phyloP scores from a whole-genome alignment of 257 asterid genomes.

The Paraleonurus japonicus region DNA sequence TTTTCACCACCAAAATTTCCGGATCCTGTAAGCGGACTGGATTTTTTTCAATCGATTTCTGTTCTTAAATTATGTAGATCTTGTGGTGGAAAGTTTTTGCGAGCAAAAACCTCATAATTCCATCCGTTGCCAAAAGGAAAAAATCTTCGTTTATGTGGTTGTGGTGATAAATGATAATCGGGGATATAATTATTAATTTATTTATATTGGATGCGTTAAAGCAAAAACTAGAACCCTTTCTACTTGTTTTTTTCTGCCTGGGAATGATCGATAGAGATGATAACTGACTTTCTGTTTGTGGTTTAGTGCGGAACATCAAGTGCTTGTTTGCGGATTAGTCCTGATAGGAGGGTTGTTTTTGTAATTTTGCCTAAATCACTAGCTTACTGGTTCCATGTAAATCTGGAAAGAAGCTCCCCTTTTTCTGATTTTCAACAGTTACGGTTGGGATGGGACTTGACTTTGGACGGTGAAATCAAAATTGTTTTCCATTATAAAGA shows the following conservation, averaged over 20 bases:
- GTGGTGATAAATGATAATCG: background rate
- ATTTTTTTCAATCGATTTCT: background rate
- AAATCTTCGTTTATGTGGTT: background rate
- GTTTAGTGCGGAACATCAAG: background rate
- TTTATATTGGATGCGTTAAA: constrained; percentile 1
- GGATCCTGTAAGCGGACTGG: constrained; percentile 18
- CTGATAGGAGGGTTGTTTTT: constrained; percentile 11
- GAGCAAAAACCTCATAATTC: background rate
- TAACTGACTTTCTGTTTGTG: background rate
- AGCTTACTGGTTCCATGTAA: background rate
- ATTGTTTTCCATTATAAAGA: background rate
- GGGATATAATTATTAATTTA: background rate
- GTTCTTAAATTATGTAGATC: background rate
- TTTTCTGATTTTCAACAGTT: constrained; percentile 23
- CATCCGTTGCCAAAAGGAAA: background rate
- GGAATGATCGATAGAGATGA: background rate
- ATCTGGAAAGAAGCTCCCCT: constrained; percentile 1
- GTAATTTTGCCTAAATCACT: background rate
- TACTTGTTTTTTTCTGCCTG: constrained; percentile 22
- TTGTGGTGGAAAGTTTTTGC: background rate
- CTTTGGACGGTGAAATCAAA: background rate
- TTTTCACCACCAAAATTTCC: background rate
- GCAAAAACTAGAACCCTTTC: constrained; percentile 12
- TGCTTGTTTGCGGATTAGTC: constrained; percentile 8
- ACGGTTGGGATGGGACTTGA: constrained; percentile 24